A percentile compares a stretch with the other conserved stretches of the same genome.
phyloP scores from a whole-genome alignment of 495 filamentous ascomycete species.

The Melanomma pulvis-pyrius region DNA sequence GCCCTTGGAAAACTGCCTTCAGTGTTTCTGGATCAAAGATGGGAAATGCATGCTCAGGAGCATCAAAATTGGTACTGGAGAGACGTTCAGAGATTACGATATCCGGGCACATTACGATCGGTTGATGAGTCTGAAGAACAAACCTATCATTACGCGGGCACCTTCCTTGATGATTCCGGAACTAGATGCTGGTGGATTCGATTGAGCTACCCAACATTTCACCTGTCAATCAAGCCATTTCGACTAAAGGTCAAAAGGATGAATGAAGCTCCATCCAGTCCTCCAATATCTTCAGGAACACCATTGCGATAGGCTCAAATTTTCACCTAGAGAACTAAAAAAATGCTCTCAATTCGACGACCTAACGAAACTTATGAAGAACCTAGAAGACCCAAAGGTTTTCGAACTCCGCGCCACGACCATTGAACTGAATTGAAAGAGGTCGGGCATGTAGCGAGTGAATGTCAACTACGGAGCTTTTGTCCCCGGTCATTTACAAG shows the following conservation, averaged over 20 bases:
- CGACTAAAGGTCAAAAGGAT: too few species aligned
- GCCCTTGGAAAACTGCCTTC: slow-evolving; percentile 31
- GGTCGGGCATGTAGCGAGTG: not conserved
- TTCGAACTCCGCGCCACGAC: not conserved
- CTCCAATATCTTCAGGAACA: not conserved
- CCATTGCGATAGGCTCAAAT: too few species aligned
- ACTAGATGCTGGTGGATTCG: slow-evolving; percentile 10
- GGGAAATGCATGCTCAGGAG: slow-evolving; percentile 34
- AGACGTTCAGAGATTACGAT: slow-evolving; percentile 29
- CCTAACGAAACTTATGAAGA: not conserved
- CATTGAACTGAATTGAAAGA: not conserved
- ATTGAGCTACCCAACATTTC: too few species aligned
- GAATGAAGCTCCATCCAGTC: not conserved
- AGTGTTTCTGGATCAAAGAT: slow-evolving; percentile 36
- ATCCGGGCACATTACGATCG: slow-evolving; percentile 30
- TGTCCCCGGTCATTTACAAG: not conserved
- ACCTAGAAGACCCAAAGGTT: not conserved
- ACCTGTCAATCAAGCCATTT: too few species aligned
- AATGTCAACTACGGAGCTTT: not conserved
- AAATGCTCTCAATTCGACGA: not conserved
- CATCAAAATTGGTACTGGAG: slow-evolving; percentile 22
- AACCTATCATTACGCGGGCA: slow-evolving; percentile 25
- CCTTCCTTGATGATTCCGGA: slow-evolving; percentile 31
- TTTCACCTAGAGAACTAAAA: too few species aligned
- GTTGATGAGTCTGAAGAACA: slow-evolving; percentile 25